These are phyloP conservation scores for Zea mays DNA, from an alignment of 176 grass and related monocot genomes.

Conservation along the genomic window Zm-B73-REFERENCE-NAM-5.0 NC_050100.1:15247501-15248000, in stretches of 20 bases:
- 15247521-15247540: too few relatives aligned
- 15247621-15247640: too few relatives aligned
- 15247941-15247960: conserved; percentile 24
- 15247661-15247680: conserved; percentile 50
- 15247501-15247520: too few relatives aligned
- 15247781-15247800: conserved; percentile 39
- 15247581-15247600: too few relatives aligned
- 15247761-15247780: not conserved
- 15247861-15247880: conserved; percentile 33
- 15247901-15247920: not conserved
- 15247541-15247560: too few relatives aligned
- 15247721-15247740: conserved; percentile 49
- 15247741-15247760: conserved; percentile 22
- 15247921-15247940: not conserved
- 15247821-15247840: conserved; percentile 19
- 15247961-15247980: conserved; percentile 9
- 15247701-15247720: conserved; percentile 40
- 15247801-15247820: conserved; percentile 37
- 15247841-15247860: conserved; percentile 41
- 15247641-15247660: too few relatives aligned
- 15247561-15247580: too few relatives aligned
- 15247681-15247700: conserved; percentile 28
- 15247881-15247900: conserved; percentile 23
- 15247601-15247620: too few relatives aligned
- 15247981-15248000: conserved; percentile 1